Conservation (phyloP, 345 rosid genomes). For the Eutrema heterophyllum region DNA sequence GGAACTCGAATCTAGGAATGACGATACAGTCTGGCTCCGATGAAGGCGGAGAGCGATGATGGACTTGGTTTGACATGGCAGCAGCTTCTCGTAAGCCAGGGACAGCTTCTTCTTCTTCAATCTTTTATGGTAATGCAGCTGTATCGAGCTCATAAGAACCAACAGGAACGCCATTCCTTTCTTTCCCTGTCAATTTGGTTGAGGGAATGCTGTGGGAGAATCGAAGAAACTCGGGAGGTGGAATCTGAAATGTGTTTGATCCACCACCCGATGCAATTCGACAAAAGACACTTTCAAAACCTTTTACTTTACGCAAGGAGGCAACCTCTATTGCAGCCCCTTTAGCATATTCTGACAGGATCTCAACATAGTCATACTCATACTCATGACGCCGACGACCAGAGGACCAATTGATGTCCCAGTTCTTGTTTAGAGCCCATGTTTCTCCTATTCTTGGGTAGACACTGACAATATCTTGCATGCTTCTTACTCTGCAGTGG, state of each 20-base stretch:
- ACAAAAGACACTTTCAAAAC: constrained; percentile 62
- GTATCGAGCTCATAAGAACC: constrained; percentile 82
- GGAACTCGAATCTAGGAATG: constrained; percentile 59
- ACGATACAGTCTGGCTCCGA: constrained; percentile 33
- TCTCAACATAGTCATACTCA: constrained; percentile 66
- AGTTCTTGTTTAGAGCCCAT: constrained; percentile 84
- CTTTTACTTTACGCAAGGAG: constrained; percentile 58
- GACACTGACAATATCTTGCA: constrained; percentile 31
- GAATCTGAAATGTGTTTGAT: constrained; percentile 31
- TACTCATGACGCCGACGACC: constrained; percentile 21
- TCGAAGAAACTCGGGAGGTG: constrained; percentile 49
- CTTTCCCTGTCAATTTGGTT: constrained; percentile 50
- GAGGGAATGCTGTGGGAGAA: constrained; percentile 84
- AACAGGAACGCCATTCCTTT: constrained; percentile 51
- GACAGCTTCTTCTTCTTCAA: constrained; percentile 31
- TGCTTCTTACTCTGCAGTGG: constrained; percentile 30
- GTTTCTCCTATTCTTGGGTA: constrained; percentile 65
- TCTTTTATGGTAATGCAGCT: constrained; percentile 52
- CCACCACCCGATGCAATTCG: constrained; percentile 27
- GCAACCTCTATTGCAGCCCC: constrained; percentile 44
- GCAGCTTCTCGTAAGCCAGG: constrained; percentile 28
- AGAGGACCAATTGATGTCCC: constrained; percentile 58
- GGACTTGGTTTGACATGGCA: constrained; percentile 32
- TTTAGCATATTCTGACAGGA: constrained; percentile 49
- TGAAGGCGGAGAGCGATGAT: neutral